Percentiles rank a stretch among this genome's conserved stretches.
Evolutionary conservation across 192 early-diverging fungal species (phyloP).

Genomic region (Mycoemilia scoparia): DNA sequence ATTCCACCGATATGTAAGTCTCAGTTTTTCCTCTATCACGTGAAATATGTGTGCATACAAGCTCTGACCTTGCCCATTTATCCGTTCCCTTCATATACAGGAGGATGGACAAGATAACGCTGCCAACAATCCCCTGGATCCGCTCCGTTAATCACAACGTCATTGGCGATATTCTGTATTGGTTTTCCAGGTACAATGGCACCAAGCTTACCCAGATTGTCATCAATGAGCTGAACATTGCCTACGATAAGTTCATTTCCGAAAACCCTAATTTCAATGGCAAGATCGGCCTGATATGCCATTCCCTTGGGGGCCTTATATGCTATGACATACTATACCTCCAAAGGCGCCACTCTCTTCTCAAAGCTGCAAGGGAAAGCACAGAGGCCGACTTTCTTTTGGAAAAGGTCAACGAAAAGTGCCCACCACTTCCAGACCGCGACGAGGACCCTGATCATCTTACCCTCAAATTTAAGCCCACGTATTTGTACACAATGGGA

Average conservation of each 20-base stretch:
- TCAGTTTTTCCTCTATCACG: no score
- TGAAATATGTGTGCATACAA: no score
- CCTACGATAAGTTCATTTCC: conserved; percentile 32
- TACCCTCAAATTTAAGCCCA: conserved; percentile 13
- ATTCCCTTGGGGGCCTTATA: conserved; percentile 51
- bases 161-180: conserved; percentile 27
- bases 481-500: conserved; percentile 14
- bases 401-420: conserved; percentile 1
- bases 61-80: no score
- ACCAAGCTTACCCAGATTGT: conserved; percentile 32
- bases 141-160: conserved; percentile 24
- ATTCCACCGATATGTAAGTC: conserved; percentile 9
- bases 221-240: conserved; percentile 32
- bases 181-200: conserved; percentile 27
- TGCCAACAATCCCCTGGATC: conserved; percentile 30
- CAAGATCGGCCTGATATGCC: conserved; percentile 36
- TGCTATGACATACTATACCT: conserved; percentile 42
- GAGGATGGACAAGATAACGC: conserved; percentile 22
- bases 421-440: conserved; percentile 3
- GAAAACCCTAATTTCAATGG: conserved; percentile 43
- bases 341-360: not conserved
- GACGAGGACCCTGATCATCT: no score
- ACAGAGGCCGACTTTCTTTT: not conserved
- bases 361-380: conserved; percentile 4
- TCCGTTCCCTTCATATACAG: not conserved